Conservation (phyloP, 208 protist genomes). For the Giardia duodenalis region DNA sequence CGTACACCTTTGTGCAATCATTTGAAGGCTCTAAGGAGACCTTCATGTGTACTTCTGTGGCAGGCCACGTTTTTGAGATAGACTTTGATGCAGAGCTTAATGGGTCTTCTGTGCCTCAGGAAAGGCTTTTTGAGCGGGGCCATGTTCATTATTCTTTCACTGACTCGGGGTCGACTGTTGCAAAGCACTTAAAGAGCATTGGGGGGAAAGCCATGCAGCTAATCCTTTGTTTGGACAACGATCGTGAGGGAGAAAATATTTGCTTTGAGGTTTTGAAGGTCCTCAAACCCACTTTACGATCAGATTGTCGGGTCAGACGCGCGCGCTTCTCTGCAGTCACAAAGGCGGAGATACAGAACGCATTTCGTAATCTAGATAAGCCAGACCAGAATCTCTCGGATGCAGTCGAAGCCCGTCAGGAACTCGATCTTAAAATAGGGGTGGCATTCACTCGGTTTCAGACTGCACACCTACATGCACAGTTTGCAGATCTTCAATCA, state of each 20-base stretch:
- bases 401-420: slow-evolving; percentile 73
- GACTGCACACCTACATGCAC: slow-evolving; percentile 49
- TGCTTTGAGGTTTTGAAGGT: slow-evolving; percentile 80
- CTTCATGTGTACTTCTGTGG: slow-evolving; percentile 30
- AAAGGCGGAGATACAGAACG: slow-evolving; percentile 57
- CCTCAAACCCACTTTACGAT: slow-evolving; percentile 27
- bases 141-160: background rate
- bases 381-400: slow-evolving; percentile 69
- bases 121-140: slow-evolving; percentile 29
- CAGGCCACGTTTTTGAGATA: slow-evolving; percentile 36
- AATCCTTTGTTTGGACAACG: slow-evolving; percentile 78
- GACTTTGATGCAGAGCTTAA: slow-evolving; percentile 30
- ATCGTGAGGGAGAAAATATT: slow-evolving; percentile 86
- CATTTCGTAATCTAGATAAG: slow-evolving; percentile 59
- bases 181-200: background rate
- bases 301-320: slow-evolving; percentile 53
- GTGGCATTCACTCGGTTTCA: slow-evolving; percentile 67
- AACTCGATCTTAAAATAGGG: slow-evolving; percentile 77
- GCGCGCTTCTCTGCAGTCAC: slow-evolving; percentile 67
- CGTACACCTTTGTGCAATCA: background rate
- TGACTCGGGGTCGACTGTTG: background rate
- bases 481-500: slow-evolving; percentile 59
- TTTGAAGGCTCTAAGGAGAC: background rate
- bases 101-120: background rate
- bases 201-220: slow-evolving; percentile 51